Evolutionary conservation across 2,329 filamentous ascomycete genomes (phyloP).

Genomic region (Juglanconis oblonga): DNA sequence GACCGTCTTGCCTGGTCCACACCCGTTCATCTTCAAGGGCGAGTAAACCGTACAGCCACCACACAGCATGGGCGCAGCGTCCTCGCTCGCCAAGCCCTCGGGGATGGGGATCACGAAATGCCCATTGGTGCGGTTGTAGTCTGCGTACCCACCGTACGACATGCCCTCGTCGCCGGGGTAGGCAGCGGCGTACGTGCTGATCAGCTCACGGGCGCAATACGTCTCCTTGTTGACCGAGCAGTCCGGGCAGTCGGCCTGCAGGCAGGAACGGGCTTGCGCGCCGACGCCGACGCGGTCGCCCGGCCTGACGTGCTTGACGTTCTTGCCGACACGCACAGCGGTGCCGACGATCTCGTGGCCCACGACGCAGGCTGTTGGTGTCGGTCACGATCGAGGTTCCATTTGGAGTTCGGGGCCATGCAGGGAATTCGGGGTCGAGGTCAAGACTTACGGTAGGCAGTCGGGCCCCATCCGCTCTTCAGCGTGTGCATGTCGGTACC

Average conservation of each 20-base stretch:
- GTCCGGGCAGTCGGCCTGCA: slow-evolving; percentile 38
- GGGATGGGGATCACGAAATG: slow-evolving; percentile 47
- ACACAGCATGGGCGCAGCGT: slow-evolving; percentile 62
- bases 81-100: slow-evolving; percentile 35
- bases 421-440: neutral
- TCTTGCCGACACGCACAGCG: slow-evolving; percentile 47
- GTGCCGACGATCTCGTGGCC: slow-evolving; percentile 61
- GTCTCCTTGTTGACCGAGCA: slow-evolving; percentile 34
- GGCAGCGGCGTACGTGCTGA: slow-evolving; percentile 50
- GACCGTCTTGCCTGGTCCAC: slow-evolving; percentile 64
- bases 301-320: slow-evolving; percentile 44
- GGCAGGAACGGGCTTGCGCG: slow-evolving; percentile 54
- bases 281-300: slow-evolving; percentile 62
- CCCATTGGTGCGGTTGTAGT: slow-evolving; percentile 30
- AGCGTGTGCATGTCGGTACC: slow-evolving; percentile 57
- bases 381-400: neutral
- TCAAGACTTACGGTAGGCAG: slow-evolving; percentile 34
- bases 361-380: slow-evolving; percentile 41
- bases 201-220: slow-evolving; percentile 34
- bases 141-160: slow-evolving; percentile 53
- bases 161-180: slow-evolving; percentile 50
- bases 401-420: neutral
- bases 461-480: slow-evolving; percentile 45
- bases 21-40: slow-evolving; percentile 59
- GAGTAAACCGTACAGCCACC: slow-evolving; percentile 64